These are phyloP conservation scores for Gnomoniopsis sp. DNA, from an alignment of 2,329 filamentous ascomycete genomes.

Conservation along the genomic window DNA sequence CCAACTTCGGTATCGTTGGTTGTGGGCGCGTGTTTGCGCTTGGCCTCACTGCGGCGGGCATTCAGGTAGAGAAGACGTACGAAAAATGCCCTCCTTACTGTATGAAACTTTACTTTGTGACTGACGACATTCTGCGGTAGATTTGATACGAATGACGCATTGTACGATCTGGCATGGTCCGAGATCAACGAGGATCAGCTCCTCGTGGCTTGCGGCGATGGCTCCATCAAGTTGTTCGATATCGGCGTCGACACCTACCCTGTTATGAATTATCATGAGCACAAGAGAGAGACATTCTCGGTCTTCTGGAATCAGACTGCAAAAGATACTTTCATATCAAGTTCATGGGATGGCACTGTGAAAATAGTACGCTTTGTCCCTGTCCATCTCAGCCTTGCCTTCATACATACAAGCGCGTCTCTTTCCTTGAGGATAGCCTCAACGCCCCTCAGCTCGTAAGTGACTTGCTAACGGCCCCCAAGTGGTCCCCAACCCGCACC, in stretches of 20 bases:
- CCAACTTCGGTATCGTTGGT: slow-evolving; percentile 95
- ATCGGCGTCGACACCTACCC: slow-evolving; percentile 78
- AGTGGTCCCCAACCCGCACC: slow-evolving; percentile 80
- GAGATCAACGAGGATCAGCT: slow-evolving; percentile 96
- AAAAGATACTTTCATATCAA: slow-evolving; percentile 87
- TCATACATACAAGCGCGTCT: background rate
- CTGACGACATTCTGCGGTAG: slow-evolving; percentile 39
- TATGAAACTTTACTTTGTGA: background rate
- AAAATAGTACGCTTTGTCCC: slow-evolving; percentile 63
- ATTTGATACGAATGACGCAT: slow-evolving; percentile 95
- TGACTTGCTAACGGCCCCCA: background rate
- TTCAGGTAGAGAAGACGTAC: slow-evolving; percentile 79
- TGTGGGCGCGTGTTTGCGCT: slow-evolving; percentile 89
- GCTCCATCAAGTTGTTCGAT: slow-evolving; percentile 92
- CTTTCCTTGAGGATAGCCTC: background rate
- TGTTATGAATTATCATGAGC: slow-evolving; percentile 87
- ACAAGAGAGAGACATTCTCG: slow-evolving; percentile 88
- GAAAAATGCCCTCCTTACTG: slow-evolving; percentile 20
- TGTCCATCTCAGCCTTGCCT: background rate
- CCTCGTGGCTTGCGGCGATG: slow-evolving; percentile 84
- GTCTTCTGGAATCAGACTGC: slow-evolving; percentile 89
- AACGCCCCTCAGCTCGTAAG: background rate
- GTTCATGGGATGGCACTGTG: slow-evolving; percentile 93
- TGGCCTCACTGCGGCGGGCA: slow-evolving; percentile 76
- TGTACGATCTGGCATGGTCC: slow-evolving; percentile 94